These are phyloP conservation scores for Salvia hispanica DNA, from an alignment of 257 asterid species.

Conservation along the genomic window DNA sequence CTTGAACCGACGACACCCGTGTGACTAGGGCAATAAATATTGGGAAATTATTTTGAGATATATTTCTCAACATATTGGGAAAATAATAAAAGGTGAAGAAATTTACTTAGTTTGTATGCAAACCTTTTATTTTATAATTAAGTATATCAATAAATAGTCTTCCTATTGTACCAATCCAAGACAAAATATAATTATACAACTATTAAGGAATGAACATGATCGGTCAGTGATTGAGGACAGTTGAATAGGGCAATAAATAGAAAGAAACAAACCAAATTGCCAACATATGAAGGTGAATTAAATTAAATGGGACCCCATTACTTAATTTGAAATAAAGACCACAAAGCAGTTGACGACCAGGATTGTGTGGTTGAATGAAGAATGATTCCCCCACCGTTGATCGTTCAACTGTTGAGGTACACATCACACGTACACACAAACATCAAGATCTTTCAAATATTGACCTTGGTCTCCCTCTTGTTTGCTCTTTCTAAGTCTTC, in stretches of 20 bases:
- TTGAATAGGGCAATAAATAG: not conserved
- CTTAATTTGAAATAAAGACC: not conserved
- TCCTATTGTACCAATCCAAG: too few relatives aligned
- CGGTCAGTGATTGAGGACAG: not conserved
- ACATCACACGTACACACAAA: conserved; percentile 16
- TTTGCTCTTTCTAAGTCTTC: too few relatives aligned
- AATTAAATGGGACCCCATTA: conserved; percentile 5
- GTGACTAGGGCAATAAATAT: too few relatives aligned
- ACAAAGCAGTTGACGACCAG: not conserved
- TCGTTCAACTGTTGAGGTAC: not conserved
- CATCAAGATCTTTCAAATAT: conserved; percentile 30
- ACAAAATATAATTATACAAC: too few relatives aligned
- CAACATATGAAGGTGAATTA: not conserved
- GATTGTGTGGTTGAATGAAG: conserved; percentile 8
- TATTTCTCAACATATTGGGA: too few relatives aligned
- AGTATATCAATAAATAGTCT: too few relatives aligned
- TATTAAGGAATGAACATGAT: not conserved
- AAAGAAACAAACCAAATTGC: not conserved
- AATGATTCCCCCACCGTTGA: conserved; percentile 30
- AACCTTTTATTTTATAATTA: too few relatives aligned
- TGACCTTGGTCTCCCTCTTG: conserved; percentile 1
- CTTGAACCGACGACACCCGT: too few relatives aligned
- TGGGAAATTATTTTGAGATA: too few relatives aligned
- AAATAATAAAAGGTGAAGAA: too few relatives aligned
- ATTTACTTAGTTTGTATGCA: too few relatives aligned